Conservation (phyloP, 768 basidiomycete genomes). For the Termitomyces sp. region DNA sequence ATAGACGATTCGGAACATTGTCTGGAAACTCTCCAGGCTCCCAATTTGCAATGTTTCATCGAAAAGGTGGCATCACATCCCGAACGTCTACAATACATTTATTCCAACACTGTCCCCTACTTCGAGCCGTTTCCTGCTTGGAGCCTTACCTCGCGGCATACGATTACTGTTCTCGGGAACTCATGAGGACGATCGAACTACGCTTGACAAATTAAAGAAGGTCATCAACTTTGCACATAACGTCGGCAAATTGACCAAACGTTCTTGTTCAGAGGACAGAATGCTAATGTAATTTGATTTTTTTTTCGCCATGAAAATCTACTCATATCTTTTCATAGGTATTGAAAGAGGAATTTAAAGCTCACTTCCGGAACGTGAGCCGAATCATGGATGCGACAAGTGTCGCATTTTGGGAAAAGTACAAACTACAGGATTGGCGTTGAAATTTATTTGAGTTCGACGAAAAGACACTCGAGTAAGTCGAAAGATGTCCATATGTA, state of each 20-base stretch:
- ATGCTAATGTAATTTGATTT: constrained; percentile 53
- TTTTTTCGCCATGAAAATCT: background rate
- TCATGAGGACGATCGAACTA: constrained; percentile 60
- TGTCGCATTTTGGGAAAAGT: constrained; percentile 98
- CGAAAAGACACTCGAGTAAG: constrained; percentile 78
- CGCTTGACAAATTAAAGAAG: constrained; percentile 47
- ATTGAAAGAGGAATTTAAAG: constrained; percentile 93
- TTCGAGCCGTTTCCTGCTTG: constrained; percentile 86
- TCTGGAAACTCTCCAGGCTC: constrained; percentile 72
- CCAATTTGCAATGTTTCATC: constrained; percentile 90
- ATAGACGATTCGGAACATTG: constrained; percentile 53
- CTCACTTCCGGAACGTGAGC: constrained; percentile 94
- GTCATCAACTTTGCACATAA: constrained; percentile 63
- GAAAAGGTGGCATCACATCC: constrained; percentile 88
- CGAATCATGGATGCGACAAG: constrained; percentile 98
- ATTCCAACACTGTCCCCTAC: constrained; percentile 93
- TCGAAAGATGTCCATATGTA: background rate
- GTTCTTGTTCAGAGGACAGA: constrained; percentile 83
- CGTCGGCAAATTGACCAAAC: constrained; percentile 86
- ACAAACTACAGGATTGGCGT: constrained; percentile 88
- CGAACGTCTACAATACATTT: constrained; percentile 94
- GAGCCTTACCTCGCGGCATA: constrained; percentile 84
- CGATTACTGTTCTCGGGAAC: constrained; percentile 79
- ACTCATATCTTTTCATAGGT: constrained; percentile 36
- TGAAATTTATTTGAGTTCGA: constrained; percentile 96